Evolutionary conservation across 805 yeast species (phyloP).

Genomic region (Helenozyma rhizophorensis): DNA sequence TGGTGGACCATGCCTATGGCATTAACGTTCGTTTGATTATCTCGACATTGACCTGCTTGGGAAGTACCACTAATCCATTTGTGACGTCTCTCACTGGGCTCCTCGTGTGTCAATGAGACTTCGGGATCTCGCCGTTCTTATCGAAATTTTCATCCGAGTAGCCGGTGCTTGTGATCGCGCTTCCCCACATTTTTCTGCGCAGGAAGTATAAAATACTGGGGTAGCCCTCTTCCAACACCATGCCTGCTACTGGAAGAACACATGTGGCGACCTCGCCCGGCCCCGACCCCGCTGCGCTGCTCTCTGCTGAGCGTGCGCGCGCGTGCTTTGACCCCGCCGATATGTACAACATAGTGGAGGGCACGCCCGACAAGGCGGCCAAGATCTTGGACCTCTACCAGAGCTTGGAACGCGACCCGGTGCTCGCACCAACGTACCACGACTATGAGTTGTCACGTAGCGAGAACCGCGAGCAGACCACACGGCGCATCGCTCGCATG

Average conservation of each 20-base stretch:
- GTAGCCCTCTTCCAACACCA: no score
- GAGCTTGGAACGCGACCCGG: conserved; percentile 37
- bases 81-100: no score
- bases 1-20: no score
- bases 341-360: conserved; percentile 41
- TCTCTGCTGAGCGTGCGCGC: conserved; percentile 29
- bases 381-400: conserved; percentile 26
- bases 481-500: conserved; percentile 32
- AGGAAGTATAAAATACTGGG: no score
- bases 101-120: no score
- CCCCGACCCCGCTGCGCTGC: conserved; percentile 31
- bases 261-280: conserved; percentile 21
- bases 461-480: conserved; percentile 30
- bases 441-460: conserved; percentile 31
- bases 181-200: no score
- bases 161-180: no score
- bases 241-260: conserved; percentile 18
- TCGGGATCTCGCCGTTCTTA: no score
- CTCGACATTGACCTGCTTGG: no score
- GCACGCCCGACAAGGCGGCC: conserved; percentile 31
- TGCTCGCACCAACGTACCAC: conserved; percentile 24
- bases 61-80: no score
- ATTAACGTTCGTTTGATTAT: no score
- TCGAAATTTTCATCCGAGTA: no score
- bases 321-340: conserved; percentile 31